Base-by-base conservation (phyloP, 345 rosid species). In the Corchorus capsularis region DNA sequence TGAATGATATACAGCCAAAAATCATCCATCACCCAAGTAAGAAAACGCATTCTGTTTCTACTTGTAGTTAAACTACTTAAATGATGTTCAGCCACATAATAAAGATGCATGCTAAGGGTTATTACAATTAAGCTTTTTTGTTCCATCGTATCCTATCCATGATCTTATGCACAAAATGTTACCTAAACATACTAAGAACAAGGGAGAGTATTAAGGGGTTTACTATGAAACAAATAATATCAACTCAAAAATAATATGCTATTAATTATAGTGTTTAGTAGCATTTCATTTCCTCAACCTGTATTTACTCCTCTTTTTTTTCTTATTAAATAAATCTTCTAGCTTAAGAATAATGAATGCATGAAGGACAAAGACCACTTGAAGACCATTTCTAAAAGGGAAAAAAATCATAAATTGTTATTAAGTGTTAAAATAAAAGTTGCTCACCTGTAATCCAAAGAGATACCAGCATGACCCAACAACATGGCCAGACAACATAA, bases 391-490 rank as follows among this genome's bases (percentile, higher is more conserved):
- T 37, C 55, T 16, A 8, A 67, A 14, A 60, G 43, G 71, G 46
- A 34, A 43, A 73, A 73, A 46, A 75, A 52, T 35, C n/a, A 59
- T 34, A 4, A 57, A 75, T 46, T 53, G 61, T 60, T 22, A 27
- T 41, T 41, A 45, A 55, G 66, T 9, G 37, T 56, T 43, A 75
- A 45, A 46, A 72, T 19, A 35, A 74, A 11, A 12, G 66, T 34
- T 37, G 50, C 82, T 43, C 73, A 90, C 99, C 97, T 90, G 97
- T 47, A 95, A 82, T 39, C 97, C 97, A 19, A 93, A 76, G 80
- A 95, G 93, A 79, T 95, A 95, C 99, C 98, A 93, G 82, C 86
- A 78, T 12, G 97, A 88, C 41, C 99, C 99, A 69, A 95, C 82
- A 68, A 87, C 78, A 77, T 95, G 99, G 66, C 92, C 94, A 65